Percentiles rank a stretch among this genome's conserved stretches.
These are phyloP conservation scores for Bipolaris oryzae DNA, from an alignment of 2,329 filamentous ascomycete genomes.

Conservation along the genomic window DNA sequence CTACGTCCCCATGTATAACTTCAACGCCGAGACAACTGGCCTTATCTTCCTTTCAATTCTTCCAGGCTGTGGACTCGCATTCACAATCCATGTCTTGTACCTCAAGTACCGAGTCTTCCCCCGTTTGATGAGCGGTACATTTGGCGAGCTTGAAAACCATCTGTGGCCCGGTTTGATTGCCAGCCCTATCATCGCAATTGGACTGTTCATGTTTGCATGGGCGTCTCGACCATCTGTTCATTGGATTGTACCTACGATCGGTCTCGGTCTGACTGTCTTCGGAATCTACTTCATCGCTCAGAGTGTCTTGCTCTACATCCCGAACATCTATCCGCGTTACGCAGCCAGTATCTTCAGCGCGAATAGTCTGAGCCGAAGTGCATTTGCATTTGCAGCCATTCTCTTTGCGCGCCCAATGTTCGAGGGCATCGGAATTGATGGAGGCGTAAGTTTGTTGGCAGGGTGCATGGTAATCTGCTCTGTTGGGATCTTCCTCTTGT, in stretches of 20 bases:
- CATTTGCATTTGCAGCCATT: constrained; percentile 64
- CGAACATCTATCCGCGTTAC: constrained; percentile 64
- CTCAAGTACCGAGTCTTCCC: constrained; percentile 74
- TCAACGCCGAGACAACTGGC: constrained; percentile 71
- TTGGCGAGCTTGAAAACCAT: constrained; percentile 72
- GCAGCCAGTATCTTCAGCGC: constrained; percentile 63
- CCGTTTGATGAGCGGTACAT: constrained; percentile 65
- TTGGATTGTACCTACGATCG: constrained; percentile 63
- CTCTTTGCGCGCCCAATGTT: constrained; percentile 66
- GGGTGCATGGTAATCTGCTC: constrained; percentile 51
- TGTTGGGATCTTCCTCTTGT: constrained; percentile 63
- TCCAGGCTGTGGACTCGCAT: constrained; percentile 71
- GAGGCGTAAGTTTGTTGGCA: constrained; percentile 63
- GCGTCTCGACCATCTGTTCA: constrained; percentile 66
- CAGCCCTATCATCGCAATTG: constrained; percentile 63
- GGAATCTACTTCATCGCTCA: constrained; percentile 51
- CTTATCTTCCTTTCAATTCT: constrained; percentile 84
- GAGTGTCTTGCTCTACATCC: constrained; percentile 65
- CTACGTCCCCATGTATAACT: constrained; percentile 78
- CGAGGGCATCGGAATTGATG: constrained; percentile 62
- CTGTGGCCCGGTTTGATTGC: constrained; percentile 70
- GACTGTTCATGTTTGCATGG: constrained; percentile 67
- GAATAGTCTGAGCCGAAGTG: constrained; percentile 61
- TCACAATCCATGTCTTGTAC: constrained; percentile 70
- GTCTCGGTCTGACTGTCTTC: constrained; percentile 55